Evolutionary conservation across 176 grass and related monocot species (phyloP).

Genomic region (Cenchrus americanus): DNA sequence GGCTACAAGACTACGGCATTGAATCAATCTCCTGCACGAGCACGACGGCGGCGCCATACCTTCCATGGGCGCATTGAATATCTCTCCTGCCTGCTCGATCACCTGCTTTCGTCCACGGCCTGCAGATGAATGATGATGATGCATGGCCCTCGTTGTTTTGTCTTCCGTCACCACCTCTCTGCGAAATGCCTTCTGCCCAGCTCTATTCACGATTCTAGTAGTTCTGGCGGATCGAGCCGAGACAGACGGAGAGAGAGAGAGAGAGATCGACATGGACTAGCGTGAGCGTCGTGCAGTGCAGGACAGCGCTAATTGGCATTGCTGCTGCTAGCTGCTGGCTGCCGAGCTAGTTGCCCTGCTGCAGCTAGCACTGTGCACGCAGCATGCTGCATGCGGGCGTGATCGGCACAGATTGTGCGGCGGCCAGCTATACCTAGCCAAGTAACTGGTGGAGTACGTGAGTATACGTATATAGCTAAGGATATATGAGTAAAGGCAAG

Average conservation of each 20-base stretch:
- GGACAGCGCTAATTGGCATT: slow-evolving; percentile 1
- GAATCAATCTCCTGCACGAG: background rate
- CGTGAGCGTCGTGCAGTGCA: background rate
- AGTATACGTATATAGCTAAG: too few species aligned
- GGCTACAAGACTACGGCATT: background rate
- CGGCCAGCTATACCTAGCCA: background rate
- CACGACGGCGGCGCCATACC: background rate
- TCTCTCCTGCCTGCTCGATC: background rate
- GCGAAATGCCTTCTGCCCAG: slow-evolving; percentile 64
- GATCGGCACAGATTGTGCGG: background rate
- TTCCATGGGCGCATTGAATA: slow-evolving; percentile 31
- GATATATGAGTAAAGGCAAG: too few species aligned
- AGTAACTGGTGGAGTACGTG: too few species aligned
- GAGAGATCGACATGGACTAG: background rate
- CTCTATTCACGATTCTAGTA: slow-evolving; percentile 23
- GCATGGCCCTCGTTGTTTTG: background rate
- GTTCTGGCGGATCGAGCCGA: background rate
- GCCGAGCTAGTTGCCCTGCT: background rate
- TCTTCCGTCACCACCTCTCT: slow-evolving; percentile 47
- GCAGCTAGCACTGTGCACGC: background rate
- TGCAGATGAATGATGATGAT: too few species aligned
- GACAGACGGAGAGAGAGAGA: background rate
- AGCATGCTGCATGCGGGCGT: background rate
- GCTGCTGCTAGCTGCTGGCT: background rate
- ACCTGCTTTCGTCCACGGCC: background rate